Conservation (phyloP, 208 protist genomes). For the Leishmania mexicana region DNA sequence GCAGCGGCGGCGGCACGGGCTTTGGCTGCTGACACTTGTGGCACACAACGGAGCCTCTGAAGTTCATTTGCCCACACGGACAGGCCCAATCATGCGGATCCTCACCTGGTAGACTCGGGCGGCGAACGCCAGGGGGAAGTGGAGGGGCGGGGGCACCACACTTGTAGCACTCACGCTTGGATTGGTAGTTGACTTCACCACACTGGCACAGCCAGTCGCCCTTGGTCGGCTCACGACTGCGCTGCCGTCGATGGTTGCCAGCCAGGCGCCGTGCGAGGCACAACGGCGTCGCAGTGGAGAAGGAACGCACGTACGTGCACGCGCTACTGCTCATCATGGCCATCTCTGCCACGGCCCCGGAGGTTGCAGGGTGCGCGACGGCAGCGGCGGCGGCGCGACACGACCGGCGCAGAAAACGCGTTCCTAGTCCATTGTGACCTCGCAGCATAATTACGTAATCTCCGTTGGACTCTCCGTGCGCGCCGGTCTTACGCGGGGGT, state of each 20-base stretch:
- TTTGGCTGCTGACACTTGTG: constrained; percentile 89
- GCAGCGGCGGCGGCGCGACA: background rate
- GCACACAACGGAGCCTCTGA: constrained; percentile 81
- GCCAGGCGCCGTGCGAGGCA: constrained; percentile 60
- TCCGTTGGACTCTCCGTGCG: background rate
- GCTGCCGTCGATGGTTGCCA: constrained; percentile 24
- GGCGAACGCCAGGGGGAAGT: constrained; percentile 83
- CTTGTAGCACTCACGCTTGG: constrained; percentile 92
- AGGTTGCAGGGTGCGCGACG: background rate
- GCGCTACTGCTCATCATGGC: background rate
- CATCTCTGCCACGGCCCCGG: background rate
- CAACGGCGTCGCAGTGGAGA: constrained; percentile 12
- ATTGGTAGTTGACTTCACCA: constrained; percentile 84
- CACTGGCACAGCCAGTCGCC: constrained; percentile 92
- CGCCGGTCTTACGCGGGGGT: background rate
- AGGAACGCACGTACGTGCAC: background rate
- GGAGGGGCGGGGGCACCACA: constrained; percentile 86
- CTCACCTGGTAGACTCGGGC: constrained; percentile 83
- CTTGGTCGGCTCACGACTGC: constrained; percentile 69
- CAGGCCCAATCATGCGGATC: constrained; percentile 92
- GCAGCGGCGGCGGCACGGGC: constrained; percentile 71
- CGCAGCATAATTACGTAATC: constrained; percentile 1
- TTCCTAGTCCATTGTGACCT: background rate
- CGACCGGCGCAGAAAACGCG: background rate
- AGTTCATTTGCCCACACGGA: constrained; percentile 93